phyloP scores from a whole-genome alignment of 768 basidiomycete species.

The Naganishia vaughanmartiniae region DNA sequence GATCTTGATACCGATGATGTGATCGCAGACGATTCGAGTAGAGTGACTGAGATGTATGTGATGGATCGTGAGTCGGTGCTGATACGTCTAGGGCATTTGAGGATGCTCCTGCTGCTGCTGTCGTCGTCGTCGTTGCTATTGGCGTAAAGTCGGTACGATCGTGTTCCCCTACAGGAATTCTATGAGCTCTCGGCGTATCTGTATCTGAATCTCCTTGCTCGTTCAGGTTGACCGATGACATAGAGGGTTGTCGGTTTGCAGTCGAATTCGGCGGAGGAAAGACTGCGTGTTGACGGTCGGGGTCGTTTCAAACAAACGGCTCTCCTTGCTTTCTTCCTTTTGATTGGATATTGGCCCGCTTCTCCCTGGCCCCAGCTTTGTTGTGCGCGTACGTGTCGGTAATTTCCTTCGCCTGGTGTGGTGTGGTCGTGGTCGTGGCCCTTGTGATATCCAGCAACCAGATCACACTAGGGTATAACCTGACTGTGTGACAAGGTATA shows the following conservation, averaged over 20 bases:
- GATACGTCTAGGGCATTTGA: background rate
- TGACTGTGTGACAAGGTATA: background rate
- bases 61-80: background rate
- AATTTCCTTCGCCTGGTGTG: too few species aligned
- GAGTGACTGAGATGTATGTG: background rate
- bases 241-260: background rate
- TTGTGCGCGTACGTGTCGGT: too few species aligned
- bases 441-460: constrained; percentile 4
- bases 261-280: too few species aligned
- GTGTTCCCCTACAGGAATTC: background rate
- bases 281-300: too few species aligned
- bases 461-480: constrained; percentile 8
- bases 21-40: constrained; percentile 8
- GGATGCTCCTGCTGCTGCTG: background rate
- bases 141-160: constrained; percentile 6
- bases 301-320: too few species aligned
- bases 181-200: constrained; percentile 9
- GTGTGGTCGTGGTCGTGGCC: background rate
- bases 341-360: too few species aligned
- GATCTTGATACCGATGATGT: constrained; percentile 5
- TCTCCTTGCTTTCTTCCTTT: too few species aligned
- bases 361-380: too few species aligned
- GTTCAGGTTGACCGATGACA: constrained; percentile 25
- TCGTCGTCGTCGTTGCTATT: background rate
- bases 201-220: constrained; percentile 18